phyloP scores from a whole-genome alignment of 352 stramenopile genomes.

The Globisporangium okanoganense region DNA sequence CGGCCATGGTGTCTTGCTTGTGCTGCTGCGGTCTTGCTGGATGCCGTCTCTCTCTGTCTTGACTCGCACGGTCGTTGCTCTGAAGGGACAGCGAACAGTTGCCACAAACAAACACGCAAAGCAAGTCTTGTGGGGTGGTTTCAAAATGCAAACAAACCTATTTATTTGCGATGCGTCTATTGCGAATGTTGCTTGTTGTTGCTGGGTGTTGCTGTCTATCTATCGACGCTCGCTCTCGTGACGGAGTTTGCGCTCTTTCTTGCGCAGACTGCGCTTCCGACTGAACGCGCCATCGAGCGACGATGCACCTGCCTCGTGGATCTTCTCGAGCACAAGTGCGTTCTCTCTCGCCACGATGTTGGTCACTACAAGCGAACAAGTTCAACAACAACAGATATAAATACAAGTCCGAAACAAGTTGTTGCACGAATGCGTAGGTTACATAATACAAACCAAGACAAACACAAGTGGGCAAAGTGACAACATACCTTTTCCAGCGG shows the following conservation, averaged over 20 bases:
- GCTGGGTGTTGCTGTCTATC: not conserved
- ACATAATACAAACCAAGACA: not conserved
- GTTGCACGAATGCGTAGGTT: not conserved
- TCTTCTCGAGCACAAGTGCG: slow-evolving; percentile 58
- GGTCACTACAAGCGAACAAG: slow-evolving; percentile 32
- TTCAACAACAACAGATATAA: not conserved
- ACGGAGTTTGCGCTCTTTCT: slow-evolving; percentile 68
- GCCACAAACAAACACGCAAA: not conserved
- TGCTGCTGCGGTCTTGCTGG: not conserved
- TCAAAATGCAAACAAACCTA: not conserved
- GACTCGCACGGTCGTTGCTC: not conserved
- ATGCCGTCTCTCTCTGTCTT: not conserved
- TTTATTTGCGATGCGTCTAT: not conserved
- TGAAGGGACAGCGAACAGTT: not conserved
- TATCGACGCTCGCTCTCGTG: slow-evolving; percentile 8
- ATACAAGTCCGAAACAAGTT: not conserved
- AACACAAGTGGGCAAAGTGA: too few relatives aligned
- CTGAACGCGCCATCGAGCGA: slow-evolving; percentile 71
- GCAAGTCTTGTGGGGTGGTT: not conserved
- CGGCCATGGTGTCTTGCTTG: slow-evolving; percentile 34
- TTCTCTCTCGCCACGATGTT: slow-evolving; percentile 69
- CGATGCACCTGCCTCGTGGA: slow-evolving; percentile 42
- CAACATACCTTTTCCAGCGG: slow-evolving; percentile 45
- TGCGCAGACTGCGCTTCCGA: slow-evolving; percentile 74
- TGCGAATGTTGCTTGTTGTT: not conserved